A percentile compares a stretch with the other conserved stretches of the same genome.
phyloP scores from a whole-genome alignment of 1,284 basidiomycete genomes.

The Marasmius tenuissimus region DNA sequence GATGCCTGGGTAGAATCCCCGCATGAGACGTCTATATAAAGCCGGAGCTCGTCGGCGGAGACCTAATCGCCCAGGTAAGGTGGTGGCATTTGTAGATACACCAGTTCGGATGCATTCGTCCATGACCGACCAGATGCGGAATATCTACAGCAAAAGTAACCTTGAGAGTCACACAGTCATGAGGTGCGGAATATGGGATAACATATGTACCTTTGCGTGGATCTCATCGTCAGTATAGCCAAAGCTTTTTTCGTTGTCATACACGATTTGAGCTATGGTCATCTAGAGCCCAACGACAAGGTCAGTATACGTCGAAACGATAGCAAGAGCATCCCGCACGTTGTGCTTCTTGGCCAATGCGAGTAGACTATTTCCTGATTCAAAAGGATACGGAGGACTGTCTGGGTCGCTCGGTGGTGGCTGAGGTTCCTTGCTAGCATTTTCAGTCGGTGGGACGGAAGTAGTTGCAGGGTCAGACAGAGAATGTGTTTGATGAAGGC shows the following conservation, averaged over 20 bases:
- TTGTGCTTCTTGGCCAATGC: constrained; percentile 83
- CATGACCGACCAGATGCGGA: constrained; percentile 90
- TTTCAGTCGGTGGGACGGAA: neutral
- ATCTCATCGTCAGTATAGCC: constrained; percentile 79
- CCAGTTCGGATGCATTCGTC: constrained; percentile 90
- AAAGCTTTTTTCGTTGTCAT: constrained; percentile 89
- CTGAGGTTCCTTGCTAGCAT: neutral
- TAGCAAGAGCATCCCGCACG: constrained; percentile 42
- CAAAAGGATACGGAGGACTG: constrained; percentile 83
- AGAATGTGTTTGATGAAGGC: constrained; percentile 71
- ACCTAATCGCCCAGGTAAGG: constrained; percentile 83
- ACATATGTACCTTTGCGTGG: constrained; percentile 58
- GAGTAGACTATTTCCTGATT: constrained; percentile 77
- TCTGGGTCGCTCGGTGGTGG: constrained; percentile 25
- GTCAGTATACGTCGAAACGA: constrained; percentile 1
- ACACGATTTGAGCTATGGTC: constrained; percentile 93
- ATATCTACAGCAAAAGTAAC: constrained; percentile 43
- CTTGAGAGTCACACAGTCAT: constrained; percentile 1
- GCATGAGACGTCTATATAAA: constrained; percentile 86
- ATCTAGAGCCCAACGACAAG: constrained; percentile 45
- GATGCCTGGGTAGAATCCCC: constrained; percentile 78
- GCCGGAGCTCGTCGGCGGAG: constrained; percentile 81
- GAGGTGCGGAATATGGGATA: constrained; percentile 14
- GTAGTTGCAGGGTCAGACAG: constrained; percentile 33
- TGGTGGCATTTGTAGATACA: constrained; percentile 76